These are phyloP conservation scores for Cyclotella sp. DNA, from an alignment of 108 stramenopile species.

Conservation along the genomic window DNA sequence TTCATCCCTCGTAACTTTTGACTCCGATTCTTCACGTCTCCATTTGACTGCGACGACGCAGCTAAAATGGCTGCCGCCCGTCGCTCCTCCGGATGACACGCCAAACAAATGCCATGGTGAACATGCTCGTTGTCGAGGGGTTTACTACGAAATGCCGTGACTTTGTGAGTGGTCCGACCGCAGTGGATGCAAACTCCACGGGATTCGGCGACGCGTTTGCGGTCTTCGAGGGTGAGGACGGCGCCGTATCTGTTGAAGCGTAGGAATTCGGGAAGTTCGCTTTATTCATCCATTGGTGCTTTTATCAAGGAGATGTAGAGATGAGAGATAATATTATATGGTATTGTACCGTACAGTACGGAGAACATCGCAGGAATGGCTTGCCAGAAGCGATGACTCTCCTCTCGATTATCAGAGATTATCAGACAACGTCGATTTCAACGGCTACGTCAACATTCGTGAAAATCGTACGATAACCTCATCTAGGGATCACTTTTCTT, in stretches of 20 bases:
- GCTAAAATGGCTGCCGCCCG: background rate
- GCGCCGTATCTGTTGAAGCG: conserved; percentile 33
- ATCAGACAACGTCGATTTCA: too few relatives aligned
- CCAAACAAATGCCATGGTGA: conserved; percentile 14
- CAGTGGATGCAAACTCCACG: conserved; percentile 22
- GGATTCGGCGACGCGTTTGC: conserved; percentile 18
- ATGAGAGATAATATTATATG: too few relatives aligned
- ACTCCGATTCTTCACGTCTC: background rate
- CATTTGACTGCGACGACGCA: background rate
- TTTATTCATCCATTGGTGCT: background rate
- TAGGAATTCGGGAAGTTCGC: conserved; percentile 33
- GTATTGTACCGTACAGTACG: too few relatives aligned
- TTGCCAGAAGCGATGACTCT: too few relatives aligned
- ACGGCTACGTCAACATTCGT: too few relatives aligned
- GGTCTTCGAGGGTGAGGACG: conserved; percentile 22
- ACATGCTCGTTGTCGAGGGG: conserved; percentile 17
- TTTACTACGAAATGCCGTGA: conserved; percentile 21
- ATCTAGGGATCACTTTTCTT: too few relatives aligned
- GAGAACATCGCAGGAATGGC: too few relatives aligned
- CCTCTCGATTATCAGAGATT: too few relatives aligned
- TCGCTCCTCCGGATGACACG: conserved; percentile 10
- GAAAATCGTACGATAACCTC: too few relatives aligned
- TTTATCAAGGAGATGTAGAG: too few relatives aligned
- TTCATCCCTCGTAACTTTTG: background rate
- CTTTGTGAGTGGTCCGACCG: conserved; percentile 24